Evolutionary conservation across 2,329 filamentous ascomycete species (phyloP), one percentile per base, ranked within the genome.

Genomic region (Curvularia eragrostidis): DNA sequence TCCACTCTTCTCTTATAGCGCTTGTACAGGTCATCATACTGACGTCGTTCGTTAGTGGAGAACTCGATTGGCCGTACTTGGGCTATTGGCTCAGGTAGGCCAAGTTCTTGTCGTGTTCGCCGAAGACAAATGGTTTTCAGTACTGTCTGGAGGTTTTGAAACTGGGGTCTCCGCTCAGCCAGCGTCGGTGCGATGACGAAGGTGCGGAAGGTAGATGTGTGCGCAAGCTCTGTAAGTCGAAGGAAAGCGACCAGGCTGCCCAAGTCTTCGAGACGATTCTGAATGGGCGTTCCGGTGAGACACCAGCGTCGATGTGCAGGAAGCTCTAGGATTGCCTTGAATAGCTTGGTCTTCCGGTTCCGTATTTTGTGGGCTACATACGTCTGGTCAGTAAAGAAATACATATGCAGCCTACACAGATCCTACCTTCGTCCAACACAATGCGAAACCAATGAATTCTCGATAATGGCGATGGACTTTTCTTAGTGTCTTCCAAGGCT

Each of bases 241-340:
- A 65, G 46, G 32, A 65, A 65, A 9, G 43, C 42, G 13, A 56
- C 56, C 0, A 81, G 63, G 0, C 78, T 66, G 0, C 75, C 78
- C 23, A 74, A 77, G 56, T 81, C 78, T 19, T 80, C 74, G 0
- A 82, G 64, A 0, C 66, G 67, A 48, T 81, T 68, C 47, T 68
- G 65, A 28, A 68, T 66, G 12, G 65, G 65, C 19, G 65, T 67
- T 48, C 63, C 61, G 15, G 65, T 66, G 2, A 65, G 46, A 48
- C 59, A 63, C 64, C 58, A 64, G 8, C 64, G 64, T 24, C 30
- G 46, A n/a, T 60, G 32, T 15, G 57, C 54, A 18, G 38, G 18
- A 12, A 67, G 47, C 3, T 18, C 24, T 32, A 34, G 21, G 12
- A 65, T 52, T 9, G 63, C 62, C 23, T 55, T 38, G 42, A 57